These are phyloP conservation scores for Abrus precatorius DNA, from an alignment of 306 rosid genomes.

Conservation along the genomic window DNA sequence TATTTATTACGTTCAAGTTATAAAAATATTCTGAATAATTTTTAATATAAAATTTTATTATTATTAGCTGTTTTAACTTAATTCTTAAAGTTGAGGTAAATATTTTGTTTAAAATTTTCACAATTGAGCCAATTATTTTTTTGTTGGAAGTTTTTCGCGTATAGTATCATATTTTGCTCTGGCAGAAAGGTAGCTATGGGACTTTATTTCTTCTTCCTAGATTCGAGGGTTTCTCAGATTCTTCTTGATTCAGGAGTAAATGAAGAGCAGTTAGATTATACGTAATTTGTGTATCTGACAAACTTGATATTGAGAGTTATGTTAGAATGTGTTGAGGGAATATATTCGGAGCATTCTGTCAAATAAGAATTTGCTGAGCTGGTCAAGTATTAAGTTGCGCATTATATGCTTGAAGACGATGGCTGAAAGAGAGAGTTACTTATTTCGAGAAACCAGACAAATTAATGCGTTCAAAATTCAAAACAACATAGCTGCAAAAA, in stretches of 20 bases:
- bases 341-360: slow-evolving; percentile 42
- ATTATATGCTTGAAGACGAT: slow-evolving; percentile 49
- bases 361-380: slow-evolving; percentile 28
- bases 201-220: slow-evolving; percentile 38
- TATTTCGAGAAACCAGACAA: slow-evolving; percentile 53
- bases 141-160: slow-evolving; percentile 20
- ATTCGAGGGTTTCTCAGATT: slow-evolving; percentile 34
- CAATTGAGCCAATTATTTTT: neutral
- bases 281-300: slow-evolving; percentile 49
- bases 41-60: too few relatives aligned
- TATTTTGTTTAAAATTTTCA: too few relatives aligned
- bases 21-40: too few relatives aligned
- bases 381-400: slow-evolving; percentile 43
- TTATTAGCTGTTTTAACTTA: too few relatives aligned
- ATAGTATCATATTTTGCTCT: slow-evolving; percentile 10
- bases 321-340: slow-evolving; percentile 43
- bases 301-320: slow-evolving; percentile 45
- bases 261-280: slow-evolving; percentile 23
- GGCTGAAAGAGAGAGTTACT: slow-evolving; percentile 46
- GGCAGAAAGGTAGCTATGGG: slow-evolving; percentile 36
- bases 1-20: too few relatives aligned
- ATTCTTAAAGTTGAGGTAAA: too few relatives aligned
- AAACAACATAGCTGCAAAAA: slow-evolving; percentile 24
- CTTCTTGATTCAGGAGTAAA: slow-evolving; percentile 33
- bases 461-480: slow-evolving; percentile 35